A percentile compares a stretch with the other conserved stretches of the same genome.
phyloP scores from a whole-genome alignment of 306 rosid genomes.

The Phaseolus lunatus region DNA sequence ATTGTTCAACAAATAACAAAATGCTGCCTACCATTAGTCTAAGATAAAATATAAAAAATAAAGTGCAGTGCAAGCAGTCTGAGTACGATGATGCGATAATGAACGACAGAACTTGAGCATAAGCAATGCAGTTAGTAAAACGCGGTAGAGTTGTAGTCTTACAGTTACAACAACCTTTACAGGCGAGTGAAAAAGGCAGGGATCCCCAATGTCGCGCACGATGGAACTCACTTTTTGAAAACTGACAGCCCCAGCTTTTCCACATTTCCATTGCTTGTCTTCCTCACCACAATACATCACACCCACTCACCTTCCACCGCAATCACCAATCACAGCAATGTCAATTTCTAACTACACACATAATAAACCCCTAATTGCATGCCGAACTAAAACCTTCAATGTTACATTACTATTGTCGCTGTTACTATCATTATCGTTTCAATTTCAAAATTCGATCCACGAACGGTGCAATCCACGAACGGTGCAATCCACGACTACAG shows the following conservation, averaged over 20 bases:
- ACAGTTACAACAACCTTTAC: constrained; percentile 75
- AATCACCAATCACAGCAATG: constrained; percentile 12
- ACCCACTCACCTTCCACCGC: constrained; percentile 34
- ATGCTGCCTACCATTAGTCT: neutral
- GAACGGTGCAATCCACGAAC: neutral
- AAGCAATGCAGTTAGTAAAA: constrained; percentile 10
- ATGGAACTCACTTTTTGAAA: constrained; percentile 70
- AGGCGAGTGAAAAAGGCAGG: constrained; percentile 79
- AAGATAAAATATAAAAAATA: neutral
- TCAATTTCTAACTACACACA: constrained; percentile 26
- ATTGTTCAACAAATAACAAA: constrained; percentile 9
- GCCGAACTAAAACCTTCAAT: neutral
- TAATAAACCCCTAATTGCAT: constrained; percentile 12
- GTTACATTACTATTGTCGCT: neutral
- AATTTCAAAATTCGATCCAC: neutral
- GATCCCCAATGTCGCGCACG: constrained; percentile 80
- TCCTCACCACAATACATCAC: constrained; percentile 69
- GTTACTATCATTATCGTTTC: neutral
- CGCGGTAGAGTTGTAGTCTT: constrained; percentile 47
- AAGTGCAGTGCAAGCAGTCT: neutral
- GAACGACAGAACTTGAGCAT: neutral
- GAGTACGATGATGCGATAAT: neutral
- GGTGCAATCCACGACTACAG: neutral
- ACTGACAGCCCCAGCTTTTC: constrained; percentile 66
- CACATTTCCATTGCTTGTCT: constrained; percentile 74